Conservation (phyloP, 192 early-diverging fungal species). For the Borealophlyctis nickersoniae region DNA sequence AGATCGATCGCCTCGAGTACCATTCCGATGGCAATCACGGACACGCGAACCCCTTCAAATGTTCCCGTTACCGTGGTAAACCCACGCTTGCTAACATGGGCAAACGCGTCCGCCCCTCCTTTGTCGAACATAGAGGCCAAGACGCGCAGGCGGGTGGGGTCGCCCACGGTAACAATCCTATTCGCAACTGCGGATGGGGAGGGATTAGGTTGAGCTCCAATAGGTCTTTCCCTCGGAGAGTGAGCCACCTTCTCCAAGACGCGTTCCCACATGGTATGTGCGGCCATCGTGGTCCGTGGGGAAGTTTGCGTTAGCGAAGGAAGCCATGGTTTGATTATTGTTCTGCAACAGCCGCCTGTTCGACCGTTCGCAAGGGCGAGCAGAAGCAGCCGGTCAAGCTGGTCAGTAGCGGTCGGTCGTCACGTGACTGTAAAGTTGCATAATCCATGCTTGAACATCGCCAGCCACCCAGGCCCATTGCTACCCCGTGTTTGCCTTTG, state of each 20-base stretch:
- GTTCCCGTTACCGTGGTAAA: constrained; percentile 84
- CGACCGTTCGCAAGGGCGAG: too few species aligned
- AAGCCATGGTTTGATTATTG: too few species aligned
- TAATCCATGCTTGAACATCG: too few species aligned
- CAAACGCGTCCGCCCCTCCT: constrained; percentile 36
- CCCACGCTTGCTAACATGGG: constrained; percentile 66
- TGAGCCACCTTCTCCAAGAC: constrained; percentile 58
- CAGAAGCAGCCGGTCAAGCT: too few species aligned
- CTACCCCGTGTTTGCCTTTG: too few species aligned
- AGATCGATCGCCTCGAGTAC: constrained; percentile 20
- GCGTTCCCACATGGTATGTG: constrained; percentile 81
- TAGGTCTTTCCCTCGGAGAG: background rate
- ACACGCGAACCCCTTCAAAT: constrained; percentile 70
- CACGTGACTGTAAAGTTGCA: too few species aligned
- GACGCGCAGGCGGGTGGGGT: constrained; percentile 65
- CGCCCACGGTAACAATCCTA: constrained; percentile 85
- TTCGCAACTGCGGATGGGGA: constrained; percentile 60
- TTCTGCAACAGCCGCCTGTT: too few species aligned
- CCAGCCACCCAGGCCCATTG: too few species aligned
- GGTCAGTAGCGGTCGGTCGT: too few species aligned
- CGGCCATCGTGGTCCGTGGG: constrained; percentile 71
- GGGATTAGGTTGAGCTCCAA: background rate
- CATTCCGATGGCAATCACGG: constrained; percentile 84
- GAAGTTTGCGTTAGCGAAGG: constrained; percentile 68
- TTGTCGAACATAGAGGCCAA: constrained; percentile 65